Evolutionary conservation across 495 filamentous ascomycete genomes (phyloP).

Genomic region (Talaromyces liani): DNA sequence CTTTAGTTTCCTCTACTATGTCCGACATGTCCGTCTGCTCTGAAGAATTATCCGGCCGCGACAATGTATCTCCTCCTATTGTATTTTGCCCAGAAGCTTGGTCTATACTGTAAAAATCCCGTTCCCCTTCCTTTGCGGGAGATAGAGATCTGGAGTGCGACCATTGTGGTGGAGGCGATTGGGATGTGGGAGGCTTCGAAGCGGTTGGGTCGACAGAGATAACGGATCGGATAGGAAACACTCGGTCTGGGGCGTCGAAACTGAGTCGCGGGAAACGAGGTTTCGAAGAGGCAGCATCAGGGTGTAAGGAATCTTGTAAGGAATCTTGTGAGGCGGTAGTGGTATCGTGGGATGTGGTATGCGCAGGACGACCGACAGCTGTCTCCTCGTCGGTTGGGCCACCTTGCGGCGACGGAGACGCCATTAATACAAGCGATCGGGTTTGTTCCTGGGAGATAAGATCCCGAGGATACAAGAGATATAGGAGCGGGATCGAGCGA

Average conservation of each 20-base stretch:
- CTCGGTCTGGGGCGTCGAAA: slow-evolving; percentile 50
- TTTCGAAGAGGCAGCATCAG: background rate
- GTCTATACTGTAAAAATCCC: slow-evolving; percentile 28
- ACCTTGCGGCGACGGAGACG: background rate
- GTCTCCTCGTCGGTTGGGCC: background rate
- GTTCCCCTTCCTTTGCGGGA: slow-evolving; percentile 20
- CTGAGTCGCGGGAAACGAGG: slow-evolving; percentile 25
- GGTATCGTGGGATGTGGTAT: background rate
- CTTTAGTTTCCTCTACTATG: background rate
- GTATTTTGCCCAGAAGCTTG: slow-evolving; percentile 19
- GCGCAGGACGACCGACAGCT: background rate
- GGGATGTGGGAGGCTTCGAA: slow-evolving; percentile 11
- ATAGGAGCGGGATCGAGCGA: background rate
- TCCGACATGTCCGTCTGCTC: background rate
- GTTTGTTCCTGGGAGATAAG: background rate
- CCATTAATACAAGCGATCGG: background rate
- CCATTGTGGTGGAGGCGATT: slow-evolving; percentile 6
- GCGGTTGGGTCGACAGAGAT: slow-evolving; percentile 60
- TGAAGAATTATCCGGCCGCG: background rate
- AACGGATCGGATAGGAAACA: slow-evolving; percentile 80
- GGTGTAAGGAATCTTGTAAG: background rate
- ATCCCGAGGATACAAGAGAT: background rate
- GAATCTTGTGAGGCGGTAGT: background rate
- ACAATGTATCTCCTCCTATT: slow-evolving; percentile 13
- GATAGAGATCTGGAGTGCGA: slow-evolving; percentile 9